Evolutionary conservation across 768 basidiomycete species (phyloP), one percentile per base, ranked within the genome.

Genomic region (Hericium erinaceus): DNA sequence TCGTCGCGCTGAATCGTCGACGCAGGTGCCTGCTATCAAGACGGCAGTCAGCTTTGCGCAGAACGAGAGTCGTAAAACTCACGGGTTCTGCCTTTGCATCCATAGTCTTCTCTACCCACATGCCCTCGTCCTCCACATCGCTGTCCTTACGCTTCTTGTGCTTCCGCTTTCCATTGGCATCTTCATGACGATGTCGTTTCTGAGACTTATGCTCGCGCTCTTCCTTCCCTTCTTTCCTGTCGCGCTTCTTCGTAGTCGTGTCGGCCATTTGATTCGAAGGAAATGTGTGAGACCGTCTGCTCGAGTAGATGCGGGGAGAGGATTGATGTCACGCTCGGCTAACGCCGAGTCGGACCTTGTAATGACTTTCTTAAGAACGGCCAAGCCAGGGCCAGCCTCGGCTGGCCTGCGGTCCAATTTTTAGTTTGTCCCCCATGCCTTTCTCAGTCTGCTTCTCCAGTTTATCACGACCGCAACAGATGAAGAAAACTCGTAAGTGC

Each of bases 21-120:
- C 74, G 3, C 69, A 68, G 4, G 64, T 61, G 4, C 72, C 60
- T 9, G 72, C 77, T 75, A 24, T 74, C 71, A 20, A 76, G 68
- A 33, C 33, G 9, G 33, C 6, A 33, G 33, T 33, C 33, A 33
- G 33, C 7, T 33, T 8, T 33, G 60, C 50, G 52, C 57, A 49
- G 48, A 58, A 39, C 28, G 52, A 48, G 40, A 22, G 54, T 8
- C n/a, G n/a, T 26, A 4, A 40, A 7, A 77, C 83, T 63, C 67
- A 91, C 89, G 67, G 77, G 75, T 70, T 89, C 86, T 16, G 87
- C 84, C 54, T 86, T 86, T 73, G 84, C 80, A 65, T 84, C 84
- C 39, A 92, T 83, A 63, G 90, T 89, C 75, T 90, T 92, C 74
- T 93, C 93, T 22, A 85, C 79, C 92, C 92, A 94, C 74, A 91